Conservation (phyloP, 257 asterid genomes). For the Gardenia jasminoides region DNA sequence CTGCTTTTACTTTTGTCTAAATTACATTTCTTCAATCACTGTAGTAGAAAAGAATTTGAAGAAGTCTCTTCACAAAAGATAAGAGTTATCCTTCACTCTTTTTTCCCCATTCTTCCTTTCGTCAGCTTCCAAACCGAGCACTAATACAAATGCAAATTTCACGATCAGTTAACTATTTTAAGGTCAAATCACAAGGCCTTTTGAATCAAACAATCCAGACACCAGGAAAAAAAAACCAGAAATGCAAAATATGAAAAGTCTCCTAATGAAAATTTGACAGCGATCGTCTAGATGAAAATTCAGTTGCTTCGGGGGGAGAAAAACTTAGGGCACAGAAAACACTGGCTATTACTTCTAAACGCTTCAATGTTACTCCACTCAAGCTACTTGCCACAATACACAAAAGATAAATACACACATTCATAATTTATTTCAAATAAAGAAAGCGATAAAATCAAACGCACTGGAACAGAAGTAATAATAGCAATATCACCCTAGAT, state of each 20-base stretch:
- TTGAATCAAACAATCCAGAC: neutral
- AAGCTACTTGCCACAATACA: neutral
- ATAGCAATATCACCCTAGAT: neutral
- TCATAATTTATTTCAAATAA: neutral
- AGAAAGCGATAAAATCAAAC: neutral
- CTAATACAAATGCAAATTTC: neutral
- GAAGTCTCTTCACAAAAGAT: neutral
- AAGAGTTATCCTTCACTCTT: neutral
- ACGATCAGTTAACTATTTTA: neutral
- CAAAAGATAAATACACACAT: too few species aligned
- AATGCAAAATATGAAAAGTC: neutral
- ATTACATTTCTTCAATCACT: neutral
- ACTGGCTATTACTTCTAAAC: neutral
- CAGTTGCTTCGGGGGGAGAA: neutral
- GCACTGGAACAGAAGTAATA: neutral
- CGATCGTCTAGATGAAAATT: neutral
- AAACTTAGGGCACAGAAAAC: neutral
- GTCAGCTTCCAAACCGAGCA: neutral
- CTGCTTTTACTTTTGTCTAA: neutral
- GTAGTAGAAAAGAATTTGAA: neutral
- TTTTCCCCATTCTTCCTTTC: neutral
- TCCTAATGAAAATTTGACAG: too few species aligned
- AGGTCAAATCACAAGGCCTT: neutral
- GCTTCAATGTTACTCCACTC: neutral
- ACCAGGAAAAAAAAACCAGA: neutral